Evolutionary conservation across 1,284 basidiomycete genomes (phyloP), one percentile per base, ranked within the genome.

Genomic region (Gomphus sp.): DNA sequence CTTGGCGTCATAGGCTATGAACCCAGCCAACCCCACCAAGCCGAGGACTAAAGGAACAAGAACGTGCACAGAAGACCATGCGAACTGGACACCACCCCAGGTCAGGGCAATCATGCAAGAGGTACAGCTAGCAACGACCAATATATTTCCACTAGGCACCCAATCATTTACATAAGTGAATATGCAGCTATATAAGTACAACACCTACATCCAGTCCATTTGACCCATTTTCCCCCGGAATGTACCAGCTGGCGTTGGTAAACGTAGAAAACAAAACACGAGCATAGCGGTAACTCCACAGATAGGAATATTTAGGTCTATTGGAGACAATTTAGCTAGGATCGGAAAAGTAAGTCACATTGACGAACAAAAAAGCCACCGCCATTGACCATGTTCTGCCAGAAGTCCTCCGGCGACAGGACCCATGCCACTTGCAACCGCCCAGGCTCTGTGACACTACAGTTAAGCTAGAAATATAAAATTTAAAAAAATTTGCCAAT

Each of bases 271-370:
- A 41, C 69, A 52, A 8, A 70, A 54, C 45, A 76, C 68, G 36
- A 77, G 64, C 11, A 60, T 63, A 14, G 64, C 16, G 59, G 63
- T 14, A 71, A 64, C 2, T 73, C 70, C 22, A 73, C 60, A 14
- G 60, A 72, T 5, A 67, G 69, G 16, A 76, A 58, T 8, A 74
- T 75, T 6, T 62, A 77, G 64, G 60, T 78, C 76, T 63, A 14
- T 39, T 25, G 18, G 55, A 47, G 6, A 11, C 22, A 39, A 39
- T 10, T 39, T 14, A 39, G 10, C 9, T 39, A 14, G 8, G 4
- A 9, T 39, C 4, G 10, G 3, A 39, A 39, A 11, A 22, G 37
- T 39, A 10, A 11, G 9, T 10, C 2, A 11, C 10, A 10, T 39
- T 39, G 10, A 39, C 37, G 37, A 39, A 39, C 37, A 39, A 39